Evolutionary conservation across 495 filamentous ascomycete species (phyloP).

Genomic region (Talaromyces nanjingensis): DNA sequence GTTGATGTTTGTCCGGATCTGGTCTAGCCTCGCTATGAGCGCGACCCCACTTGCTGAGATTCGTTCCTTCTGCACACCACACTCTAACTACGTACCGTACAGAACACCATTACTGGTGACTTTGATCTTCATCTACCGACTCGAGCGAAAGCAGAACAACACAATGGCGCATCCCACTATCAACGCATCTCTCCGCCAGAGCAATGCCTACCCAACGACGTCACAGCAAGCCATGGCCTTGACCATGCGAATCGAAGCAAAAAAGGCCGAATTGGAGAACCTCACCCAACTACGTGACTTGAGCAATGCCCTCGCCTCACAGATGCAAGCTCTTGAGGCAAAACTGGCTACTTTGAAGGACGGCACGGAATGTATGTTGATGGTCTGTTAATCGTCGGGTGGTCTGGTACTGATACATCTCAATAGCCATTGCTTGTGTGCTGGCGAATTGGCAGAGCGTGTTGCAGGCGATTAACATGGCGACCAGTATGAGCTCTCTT

Average conservation of each 20-base stretch:
- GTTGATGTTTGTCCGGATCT: slow-evolving; percentile 35
- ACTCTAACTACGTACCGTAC: too few relatives aligned
- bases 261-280: slow-evolving; percentile 87
- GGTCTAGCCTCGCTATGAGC: slow-evolving; percentile 22
- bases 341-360: slow-evolving; percentile 83
- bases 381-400: not conserved
- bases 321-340: slow-evolving; percentile 86
- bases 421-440: slow-evolving; percentile 79
- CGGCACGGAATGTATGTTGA: slow-evolving; percentile 74
- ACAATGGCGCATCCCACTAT: slow-evolving; percentile 25
- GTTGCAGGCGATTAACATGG: slow-evolving; percentile 87
- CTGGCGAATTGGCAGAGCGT: slow-evolving; percentile 96
- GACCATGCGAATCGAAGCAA: slow-evolving; percentile 82
- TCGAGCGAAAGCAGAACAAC: not conserved
- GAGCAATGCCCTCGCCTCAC: slow-evolving; percentile 74
- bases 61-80: not conserved
- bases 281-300: slow-evolving; percentile 81
- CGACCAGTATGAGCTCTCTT: slow-evolving; percentile 62
- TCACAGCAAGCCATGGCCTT: slow-evolving; percentile 72
- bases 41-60: slow-evolving; percentile 2
- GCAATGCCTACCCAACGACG: slow-evolving; percentile 27
- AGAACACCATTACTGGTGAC: not conserved
- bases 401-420: slow-evolving; percentile 14
- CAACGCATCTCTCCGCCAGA: slow-evolving; percentile 29
- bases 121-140: not conserved